phyloP scores from a whole-genome alignment of 495 filamentous ascomycete genomes.

The Talaromyces thailandensis region DNA sequence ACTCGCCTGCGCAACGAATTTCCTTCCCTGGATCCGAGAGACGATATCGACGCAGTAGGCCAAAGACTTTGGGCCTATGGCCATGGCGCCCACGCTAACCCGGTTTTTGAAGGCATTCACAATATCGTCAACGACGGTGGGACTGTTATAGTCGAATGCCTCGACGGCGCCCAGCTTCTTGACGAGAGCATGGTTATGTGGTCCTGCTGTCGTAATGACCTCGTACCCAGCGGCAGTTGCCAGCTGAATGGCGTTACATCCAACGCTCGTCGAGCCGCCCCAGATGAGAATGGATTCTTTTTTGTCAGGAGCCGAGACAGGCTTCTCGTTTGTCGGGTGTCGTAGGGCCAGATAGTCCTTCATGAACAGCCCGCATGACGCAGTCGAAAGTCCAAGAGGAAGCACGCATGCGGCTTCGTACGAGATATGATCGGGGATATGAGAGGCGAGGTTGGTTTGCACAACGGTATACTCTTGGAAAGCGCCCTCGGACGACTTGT shows the following conservation, averaged over 20 bases:
- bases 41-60: not conserved
- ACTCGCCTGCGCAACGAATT: not conserved
- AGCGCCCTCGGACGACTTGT: conserved; percentile 27
- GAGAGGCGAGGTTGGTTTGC: conserved; percentile 11
- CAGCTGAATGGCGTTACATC: conserved; percentile 28
- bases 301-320: not conserved
- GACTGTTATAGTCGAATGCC: conserved; percentile 35
- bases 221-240: conserved; percentile 30
- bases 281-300: conserved; percentile 26
- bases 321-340: not conserved
- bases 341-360: not conserved
- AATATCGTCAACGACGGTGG: conserved; percentile 20
- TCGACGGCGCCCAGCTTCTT: conserved; percentile 31
- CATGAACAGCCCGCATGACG: conserved; percentile 12
- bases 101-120: not conserved
- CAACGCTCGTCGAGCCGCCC: conserved; percentile 40
- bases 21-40: not conserved
- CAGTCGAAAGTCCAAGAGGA: conserved; percentile 25
- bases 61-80: not conserved
- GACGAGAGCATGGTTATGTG: conserved; percentile 30
- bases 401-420: conserved; percentile 32
- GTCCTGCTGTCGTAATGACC: conserved; percentile 38
- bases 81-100: not conserved
- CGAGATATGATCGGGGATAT: conserved; percentile 25
- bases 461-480: conserved; percentile 27